Evolutionary conservation across 2,329 filamentous ascomycete species (phyloP).

Genomic region (Iodosphaeria phyllophila): DNA sequence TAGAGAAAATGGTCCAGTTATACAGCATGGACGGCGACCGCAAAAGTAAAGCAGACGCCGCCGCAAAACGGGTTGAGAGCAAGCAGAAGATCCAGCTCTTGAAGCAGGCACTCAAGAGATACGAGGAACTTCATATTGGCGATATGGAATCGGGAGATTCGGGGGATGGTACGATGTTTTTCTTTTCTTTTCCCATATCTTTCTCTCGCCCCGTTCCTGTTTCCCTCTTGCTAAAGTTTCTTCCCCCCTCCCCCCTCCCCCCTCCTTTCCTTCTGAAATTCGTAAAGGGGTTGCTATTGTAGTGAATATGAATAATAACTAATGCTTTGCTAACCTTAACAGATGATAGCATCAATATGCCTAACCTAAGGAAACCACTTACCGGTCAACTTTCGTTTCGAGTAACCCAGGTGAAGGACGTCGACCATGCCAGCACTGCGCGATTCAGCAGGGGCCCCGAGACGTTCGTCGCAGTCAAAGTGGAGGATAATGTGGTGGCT

Average conservation of each 20-base stretch:
- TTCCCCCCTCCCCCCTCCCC: too few relatives aligned
- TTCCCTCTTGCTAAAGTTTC: too few relatives aligned
- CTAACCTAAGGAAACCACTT: constrained; percentile 88
- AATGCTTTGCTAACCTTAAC: too few relatives aligned
- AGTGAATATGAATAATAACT: constrained; percentile 6
- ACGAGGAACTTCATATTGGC: constrained; percentile 86
- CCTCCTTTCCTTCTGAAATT: too few relatives aligned
- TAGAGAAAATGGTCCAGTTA: constrained; percentile 97
- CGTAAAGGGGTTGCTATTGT: constrained; percentile 9
- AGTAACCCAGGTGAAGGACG: constrained; percentile 78
- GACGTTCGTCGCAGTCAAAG: constrained; percentile 90
- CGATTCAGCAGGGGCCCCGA: constrained; percentile 81
- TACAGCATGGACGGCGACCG: constrained; percentile 96
- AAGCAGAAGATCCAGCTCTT: constrained; percentile 94
- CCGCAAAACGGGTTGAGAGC: constrained; percentile 77
- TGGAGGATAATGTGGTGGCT: constrained; percentile 83
- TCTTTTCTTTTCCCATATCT: not conserved
- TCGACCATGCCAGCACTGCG: constrained; percentile 75
- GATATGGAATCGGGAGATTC: constrained; percentile 63
- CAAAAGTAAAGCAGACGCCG: constrained; percentile 86
- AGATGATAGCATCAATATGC: constrained; percentile 95
- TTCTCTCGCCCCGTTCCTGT: not conserved
- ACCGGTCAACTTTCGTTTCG: constrained; percentile 78
- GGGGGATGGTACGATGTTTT: constrained; percentile 55
- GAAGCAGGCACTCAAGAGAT: constrained; percentile 89